Conservation (phyloP, 495 filamentous ascomycete genomes). For the Aspergillus leporis region DNA sequence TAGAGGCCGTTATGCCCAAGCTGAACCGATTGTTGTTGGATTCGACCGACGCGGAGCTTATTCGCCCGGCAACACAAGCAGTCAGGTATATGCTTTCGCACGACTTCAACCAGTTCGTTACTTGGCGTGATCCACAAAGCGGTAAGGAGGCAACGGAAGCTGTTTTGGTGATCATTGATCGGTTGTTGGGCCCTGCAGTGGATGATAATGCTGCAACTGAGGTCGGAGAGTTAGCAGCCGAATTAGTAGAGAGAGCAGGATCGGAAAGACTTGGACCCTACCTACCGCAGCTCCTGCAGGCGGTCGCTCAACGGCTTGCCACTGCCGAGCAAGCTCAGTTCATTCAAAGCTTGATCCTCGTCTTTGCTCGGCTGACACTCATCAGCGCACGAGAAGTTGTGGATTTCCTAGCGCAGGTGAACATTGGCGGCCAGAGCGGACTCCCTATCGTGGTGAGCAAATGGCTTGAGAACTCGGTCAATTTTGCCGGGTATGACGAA, state of each 20-base stretch:
- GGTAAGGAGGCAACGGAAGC: constrained; percentile 86
- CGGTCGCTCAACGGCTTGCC: constrained; percentile 82
- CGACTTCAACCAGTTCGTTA: constrained; percentile 82
- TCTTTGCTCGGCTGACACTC: constrained; percentile 88
- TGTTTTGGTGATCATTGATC: constrained; percentile 86
- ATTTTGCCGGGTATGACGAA: constrained; percentile 94
- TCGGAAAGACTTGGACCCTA: constrained; percentile 86
- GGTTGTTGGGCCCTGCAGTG: constrained; percentile 77
- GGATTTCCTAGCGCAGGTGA: constrained; percentile 81
- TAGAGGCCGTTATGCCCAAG: constrained; percentile 83
- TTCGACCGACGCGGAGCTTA: constrained; percentile 78
- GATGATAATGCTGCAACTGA: constrained; percentile 93
- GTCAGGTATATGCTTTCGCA: constrained; percentile 85
- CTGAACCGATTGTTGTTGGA: constrained; percentile 77
- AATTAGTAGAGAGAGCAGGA: constrained; percentile 91
- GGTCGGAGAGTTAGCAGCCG: constrained; percentile 90
- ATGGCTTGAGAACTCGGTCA: constrained; percentile 95
- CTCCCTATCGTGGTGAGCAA: constrained; percentile 86
- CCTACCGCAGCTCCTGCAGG: constrained; percentile 82
- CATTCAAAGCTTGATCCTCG: constrained; percentile 89
- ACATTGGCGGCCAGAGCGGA: constrained; percentile 70
- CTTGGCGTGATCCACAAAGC: constrained; percentile 69
- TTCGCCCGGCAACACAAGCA: constrained; percentile 81
- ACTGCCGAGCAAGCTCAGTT: constrained; percentile 80
- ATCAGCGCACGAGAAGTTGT: constrained; percentile 85